Evolutionary conservation across 108 stramenopile genomes (phyloP), one percentile per base, ranked within the genome.

Genomic region (Cyclotella distinguenda): DNA sequence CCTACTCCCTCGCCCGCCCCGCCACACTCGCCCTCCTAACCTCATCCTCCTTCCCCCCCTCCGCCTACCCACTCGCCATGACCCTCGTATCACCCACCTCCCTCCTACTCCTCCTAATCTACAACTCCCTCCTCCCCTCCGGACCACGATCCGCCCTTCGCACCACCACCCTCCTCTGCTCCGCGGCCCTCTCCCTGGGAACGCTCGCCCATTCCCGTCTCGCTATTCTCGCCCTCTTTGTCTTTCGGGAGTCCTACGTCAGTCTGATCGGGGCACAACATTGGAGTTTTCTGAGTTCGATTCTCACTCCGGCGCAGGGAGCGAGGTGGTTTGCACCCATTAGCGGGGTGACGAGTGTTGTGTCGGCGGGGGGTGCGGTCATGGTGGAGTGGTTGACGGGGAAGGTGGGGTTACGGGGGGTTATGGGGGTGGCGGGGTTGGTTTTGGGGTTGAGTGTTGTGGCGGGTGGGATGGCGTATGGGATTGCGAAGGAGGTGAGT

Each of bases 241-340:
- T 79, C 21, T 79, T 79, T 43, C 78, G 78, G 9, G 78, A 79
- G 44, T 62, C 59, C n/a, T 79, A 79, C 19, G 78, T 79, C n/a
- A 73, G 75, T 30, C 68, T 79, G 2, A 56, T 79, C 40, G 75
- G 73, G 13, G 70, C 73, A 32, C 78, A 79, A 35, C 73, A 75
- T 64, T 79, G 78, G 78, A 57, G 53, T 13, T 79, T 79, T 45
- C 54, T 79, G 13, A 57, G 52, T 33, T 72, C 70, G 57, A 46
- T 79, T 15, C 49, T 79, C 15, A 79, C 78, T 6, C 78, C 78
- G 0, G 55, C 15, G 30, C 72, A 79, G 68, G 67, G 70, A 55
- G 64, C 70, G 2, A 51, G 40, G 32, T 79, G 78, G 78, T 79
- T 75, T 64, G 72, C 73, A 0, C 78, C 73, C 8, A 72, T 79